Percentiles rank a stretch among this genome's conserved stretches.
These are phyloP conservation scores for Fusarium avenaceum DNA, from an alignment of 2,329 filamentous ascomycete genomes.

Conservation along the genomic window DNA sequence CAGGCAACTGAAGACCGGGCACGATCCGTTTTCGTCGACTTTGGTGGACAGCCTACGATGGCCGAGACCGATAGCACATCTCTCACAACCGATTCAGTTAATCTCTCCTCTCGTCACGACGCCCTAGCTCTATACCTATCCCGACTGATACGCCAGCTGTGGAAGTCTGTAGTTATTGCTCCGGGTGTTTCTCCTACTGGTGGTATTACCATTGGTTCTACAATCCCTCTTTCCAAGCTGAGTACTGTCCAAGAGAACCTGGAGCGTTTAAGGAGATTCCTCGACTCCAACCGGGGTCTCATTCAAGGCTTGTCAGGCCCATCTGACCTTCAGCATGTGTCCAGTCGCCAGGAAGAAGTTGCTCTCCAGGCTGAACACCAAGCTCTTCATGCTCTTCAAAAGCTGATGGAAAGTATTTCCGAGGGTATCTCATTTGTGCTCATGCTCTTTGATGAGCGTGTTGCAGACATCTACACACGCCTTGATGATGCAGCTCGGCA, in stretches of 20 bases:
- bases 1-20: conserved; percentile 88
- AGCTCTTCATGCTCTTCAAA: conserved; percentile 86
- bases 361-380: conserved; percentile 95
- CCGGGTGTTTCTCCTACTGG: conserved; percentile 66
- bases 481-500: conserved; percentile 78
- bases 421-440: conserved; percentile 97
- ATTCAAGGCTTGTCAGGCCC: conserved; percentile 96
- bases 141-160: conserved; percentile 88
- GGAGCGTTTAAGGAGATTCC: conserved; percentile 82
- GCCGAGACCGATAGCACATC: conserved; percentile 81
- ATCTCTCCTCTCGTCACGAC: conserved; percentile 88
- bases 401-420: conserved; percentile 89
- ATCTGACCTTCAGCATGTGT: conserved; percentile 81
- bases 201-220: conserved; percentile 74
- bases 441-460: conserved; percentile 93
- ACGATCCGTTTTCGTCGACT: conserved; percentile 89
- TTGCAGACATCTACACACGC: conserved; percentile 86
- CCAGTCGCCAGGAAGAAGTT: conserved; percentile 89
- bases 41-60: conserved; percentile 87
- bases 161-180: conserved; percentile 82
- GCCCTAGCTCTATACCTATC: conserved; percentile 90
- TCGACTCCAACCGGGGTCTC: conserved; percentile 87
- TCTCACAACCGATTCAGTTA: conserved; percentile 83
- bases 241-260: conserved; percentile 83
- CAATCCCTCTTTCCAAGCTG: conserved; percentile 76